Conservation (phyloP, 179 eudicot species). For the Gypsophila paniculata region DNA sequence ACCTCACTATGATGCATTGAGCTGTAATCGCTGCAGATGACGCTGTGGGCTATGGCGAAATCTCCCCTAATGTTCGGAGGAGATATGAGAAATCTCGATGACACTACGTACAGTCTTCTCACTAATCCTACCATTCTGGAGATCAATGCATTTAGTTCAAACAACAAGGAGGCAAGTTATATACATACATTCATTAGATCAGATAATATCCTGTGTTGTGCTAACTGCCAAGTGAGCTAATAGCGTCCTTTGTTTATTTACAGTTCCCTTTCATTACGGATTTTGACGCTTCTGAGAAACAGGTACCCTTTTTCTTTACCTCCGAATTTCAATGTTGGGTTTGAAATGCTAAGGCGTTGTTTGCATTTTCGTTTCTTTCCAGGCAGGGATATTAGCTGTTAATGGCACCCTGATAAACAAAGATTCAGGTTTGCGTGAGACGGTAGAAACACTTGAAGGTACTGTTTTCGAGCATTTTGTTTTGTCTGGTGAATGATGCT, state of each 20-base stretch:
- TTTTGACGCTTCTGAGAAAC: constrained; percentile 32
- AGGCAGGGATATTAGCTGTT: constrained; percentile 62
- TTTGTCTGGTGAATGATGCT: too few relatives aligned
- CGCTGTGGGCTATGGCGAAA: constrained; percentile 90
- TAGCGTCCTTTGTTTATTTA: not conserved
- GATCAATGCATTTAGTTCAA: constrained; percentile 75
- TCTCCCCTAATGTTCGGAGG: constrained; percentile 98
- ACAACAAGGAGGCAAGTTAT: constrained; percentile 67
- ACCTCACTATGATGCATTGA: too few relatives aligned
- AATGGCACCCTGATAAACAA: constrained; percentile 12
- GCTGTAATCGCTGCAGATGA: too few relatives aligned
- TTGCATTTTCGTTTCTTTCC: constrained; percentile 14
- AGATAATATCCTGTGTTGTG: not conserved
- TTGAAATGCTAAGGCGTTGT: too few relatives aligned
- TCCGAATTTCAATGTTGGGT: too few relatives aligned
- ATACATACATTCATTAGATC: not conserved
- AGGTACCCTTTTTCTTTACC: too few relatives aligned
- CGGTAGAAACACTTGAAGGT: too few relatives aligned
- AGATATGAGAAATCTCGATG: constrained; percentile 84
- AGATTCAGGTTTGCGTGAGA: too few relatives aligned
- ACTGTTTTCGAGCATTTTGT: not conserved
- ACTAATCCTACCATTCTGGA: constrained; percentile 72
- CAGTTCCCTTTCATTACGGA: constrained; percentile 56
- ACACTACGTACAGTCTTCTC: constrained; percentile 55
- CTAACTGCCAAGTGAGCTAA: constrained; percentile 13